Conservation (phyloP, 768 basidiomycete genomes). For the Leccinum incarnatum region DNA sequence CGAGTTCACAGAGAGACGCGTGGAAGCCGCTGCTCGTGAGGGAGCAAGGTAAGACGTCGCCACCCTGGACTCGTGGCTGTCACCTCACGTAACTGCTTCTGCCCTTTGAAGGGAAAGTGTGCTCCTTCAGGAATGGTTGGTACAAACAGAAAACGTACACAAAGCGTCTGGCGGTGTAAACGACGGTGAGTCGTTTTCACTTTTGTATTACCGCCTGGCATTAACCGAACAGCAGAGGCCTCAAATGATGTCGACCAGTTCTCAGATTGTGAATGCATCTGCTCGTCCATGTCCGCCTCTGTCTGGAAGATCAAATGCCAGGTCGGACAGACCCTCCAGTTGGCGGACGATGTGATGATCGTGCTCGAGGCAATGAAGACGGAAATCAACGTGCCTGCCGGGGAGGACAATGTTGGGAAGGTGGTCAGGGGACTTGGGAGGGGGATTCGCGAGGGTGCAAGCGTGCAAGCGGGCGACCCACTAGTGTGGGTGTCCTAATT, state of each 20-base stretch:
- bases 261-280: conserved; percentile 9
- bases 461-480: conserved; percentile 46
- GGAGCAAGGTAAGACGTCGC: conserved; percentile 36
- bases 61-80: neutral
- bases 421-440: conserved; percentile 39
- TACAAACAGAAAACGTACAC: conserved; percentile 19
- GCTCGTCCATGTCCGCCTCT: conserved; percentile 42
- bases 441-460: conserved; percentile 42
- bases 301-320: conserved; percentile 51
- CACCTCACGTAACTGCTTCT: neutral
- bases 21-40: conserved; percentile 35
- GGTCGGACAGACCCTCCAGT: conserved; percentile 41
- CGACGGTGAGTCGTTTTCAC: conserved; percentile 4
- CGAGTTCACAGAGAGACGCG: conserved; percentile 42
- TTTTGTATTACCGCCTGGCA: neutral
- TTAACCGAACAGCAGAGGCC: conserved; percentile 1
- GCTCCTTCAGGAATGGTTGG: conserved; percentile 45
- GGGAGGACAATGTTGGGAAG: conserved; percentile 45
- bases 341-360: conserved; percentile 43
- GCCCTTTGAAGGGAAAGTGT: conserved; percentile 36
- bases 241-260: conserved; percentile 4
- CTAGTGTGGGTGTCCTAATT: conserved; percentile 31
- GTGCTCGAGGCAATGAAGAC: conserved; percentile 69
- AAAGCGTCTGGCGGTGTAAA: neutral
- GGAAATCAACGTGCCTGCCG: conserved; percentile 49